Conservation (phyloP, 768 basidiomycete genomes). For the Termitomyces sp. region DNA sequence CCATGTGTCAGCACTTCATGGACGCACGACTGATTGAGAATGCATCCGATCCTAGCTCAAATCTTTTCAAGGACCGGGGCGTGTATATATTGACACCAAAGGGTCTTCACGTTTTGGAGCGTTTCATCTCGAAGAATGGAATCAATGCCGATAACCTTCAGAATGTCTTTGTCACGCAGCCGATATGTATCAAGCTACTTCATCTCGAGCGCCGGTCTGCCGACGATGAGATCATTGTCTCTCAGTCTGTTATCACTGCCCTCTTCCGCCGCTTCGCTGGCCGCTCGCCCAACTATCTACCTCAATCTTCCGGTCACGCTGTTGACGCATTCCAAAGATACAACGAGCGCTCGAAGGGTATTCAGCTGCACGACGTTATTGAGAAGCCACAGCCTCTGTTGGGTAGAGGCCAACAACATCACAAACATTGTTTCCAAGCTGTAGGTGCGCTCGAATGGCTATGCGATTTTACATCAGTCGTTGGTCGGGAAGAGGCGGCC, state of each 20-base stretch:
- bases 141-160: constrained; percentile 93
- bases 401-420: constrained; percentile 42
- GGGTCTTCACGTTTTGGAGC: constrained; percentile 96
- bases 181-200: constrained; percentile 95
- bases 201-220: constrained; percentile 90
- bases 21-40: constrained; percentile 98
- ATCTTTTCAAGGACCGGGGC: constrained; percentile 96
- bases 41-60: constrained; percentile 83
- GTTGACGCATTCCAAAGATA: constrained; percentile 69
- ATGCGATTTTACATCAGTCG: constrained; percentile 94
- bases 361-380: constrained; percentile 64
- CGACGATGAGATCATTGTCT: constrained; percentile 98
- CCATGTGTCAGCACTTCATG: constrained; percentile 99
- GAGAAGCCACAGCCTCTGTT: constrained; percentile 60
- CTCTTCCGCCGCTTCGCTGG: constrained; percentile 96
- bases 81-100: constrained; percentile 96
- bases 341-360: constrained; percentile 75
- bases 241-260: constrained; percentile 89
- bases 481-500: constrained; percentile 92
- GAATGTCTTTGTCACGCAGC: constrained; percentile 84
- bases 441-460: constrained; percentile 93
- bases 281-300: constrained; percentile 75
- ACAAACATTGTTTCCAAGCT: constrained; percentile 81
- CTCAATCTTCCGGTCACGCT: constrained; percentile 36
- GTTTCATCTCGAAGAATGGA: constrained; percentile 99